Percentiles rank a stretch among this genome's conserved stretches.
phyloP scores from a whole-genome alignment of 345 rosid genomes.

The Populus deltoides region DNA sequence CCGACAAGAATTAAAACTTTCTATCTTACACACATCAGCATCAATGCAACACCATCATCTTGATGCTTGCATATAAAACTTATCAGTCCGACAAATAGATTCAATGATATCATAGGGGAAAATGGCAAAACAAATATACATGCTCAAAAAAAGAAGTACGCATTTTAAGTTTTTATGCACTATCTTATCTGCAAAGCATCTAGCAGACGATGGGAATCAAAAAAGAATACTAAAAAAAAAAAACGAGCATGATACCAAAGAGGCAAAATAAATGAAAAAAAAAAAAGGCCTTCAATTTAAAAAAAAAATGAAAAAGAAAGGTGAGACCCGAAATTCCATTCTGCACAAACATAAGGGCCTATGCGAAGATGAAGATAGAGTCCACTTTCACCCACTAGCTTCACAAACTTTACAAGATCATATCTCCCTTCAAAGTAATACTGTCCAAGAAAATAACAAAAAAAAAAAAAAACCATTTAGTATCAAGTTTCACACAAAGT shows the following conservation, averaged over 20 bases:
- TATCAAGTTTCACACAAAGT: not conserved
- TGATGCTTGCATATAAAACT: no score
- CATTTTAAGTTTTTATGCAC: not conserved
- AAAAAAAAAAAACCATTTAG: slow-evolving; percentile 4
- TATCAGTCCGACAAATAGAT: no score
- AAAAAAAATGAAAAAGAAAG: slow-evolving; percentile 12
- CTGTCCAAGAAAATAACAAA: slow-evolving; percentile 35
- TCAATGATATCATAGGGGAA: no score
- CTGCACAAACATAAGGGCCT: slow-evolving; percentile 97
- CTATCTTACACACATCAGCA: not conserved
- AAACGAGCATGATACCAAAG: not conserved
- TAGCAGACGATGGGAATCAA: not conserved
- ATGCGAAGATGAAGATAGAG: slow-evolving; percentile 86
- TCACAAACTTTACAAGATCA: slow-evolving; percentile 82
- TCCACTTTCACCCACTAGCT: slow-evolving; percentile 77
- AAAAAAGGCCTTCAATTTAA: not conserved
- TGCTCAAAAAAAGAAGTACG: not conserved
- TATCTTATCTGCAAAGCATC: not conserved
- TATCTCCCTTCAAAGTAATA: slow-evolving; percentile 77
- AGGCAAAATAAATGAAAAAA: not conserved
- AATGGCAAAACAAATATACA: no score
- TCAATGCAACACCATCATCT: not conserved
- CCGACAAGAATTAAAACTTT: not conserved
- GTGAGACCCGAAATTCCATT: slow-evolving; percentile 95
- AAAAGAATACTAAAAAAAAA: not conserved